Conservation (phyloP, 2,329 filamentous ascomycete species). For the Bipolaris gigantea region DNA sequence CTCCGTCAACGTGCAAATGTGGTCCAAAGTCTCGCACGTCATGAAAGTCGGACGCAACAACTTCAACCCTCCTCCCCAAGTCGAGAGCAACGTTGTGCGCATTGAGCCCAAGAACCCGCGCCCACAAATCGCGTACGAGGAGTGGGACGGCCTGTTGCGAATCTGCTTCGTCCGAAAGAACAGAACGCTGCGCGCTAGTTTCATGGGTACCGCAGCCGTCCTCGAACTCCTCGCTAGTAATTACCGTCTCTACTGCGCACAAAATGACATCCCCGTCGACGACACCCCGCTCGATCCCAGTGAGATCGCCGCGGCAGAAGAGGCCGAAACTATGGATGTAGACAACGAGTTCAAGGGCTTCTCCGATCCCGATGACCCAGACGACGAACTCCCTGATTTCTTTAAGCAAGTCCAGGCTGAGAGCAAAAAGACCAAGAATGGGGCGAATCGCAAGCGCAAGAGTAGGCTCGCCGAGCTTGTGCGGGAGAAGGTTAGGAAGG, state of each 20-base stretch:
- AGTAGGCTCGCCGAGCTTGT: constrained; percentile 80
- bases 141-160: constrained; percentile 88
- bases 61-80: constrained; percentile 91
- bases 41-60: constrained; percentile 97
- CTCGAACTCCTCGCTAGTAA: constrained; percentile 83
- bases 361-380: constrained; percentile 59
- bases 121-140: constrained; percentile 87
- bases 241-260: constrained; percentile 86
- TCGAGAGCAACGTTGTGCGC: constrained; percentile 87
- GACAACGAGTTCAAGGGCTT: constrained; percentile 54
- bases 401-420: constrained; percentile 68
- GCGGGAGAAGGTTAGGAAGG: constrained; percentile 81
- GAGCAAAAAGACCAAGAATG: constrained; percentile 43
- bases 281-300: constrained; percentile 51
- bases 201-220: constrained; percentile 78
- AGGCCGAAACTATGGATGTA: constrained; percentile 53
- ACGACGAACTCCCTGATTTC: constrained; percentile 78
- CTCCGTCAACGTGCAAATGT: constrained; percentile 92
- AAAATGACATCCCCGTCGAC: constrained; percentile 78
- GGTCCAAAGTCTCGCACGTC: constrained; percentile 70
- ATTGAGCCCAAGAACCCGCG: constrained; percentile 85
- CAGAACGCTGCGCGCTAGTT: constrained; percentile 80
- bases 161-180: constrained; percentile 88
- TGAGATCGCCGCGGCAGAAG: constrained; percentile 45
- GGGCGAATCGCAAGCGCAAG: constrained; percentile 69